Evolutionary conservation across 352 stramenopile genomes (phyloP).

Genomic region (Phytophthora lateralis): DNA sequence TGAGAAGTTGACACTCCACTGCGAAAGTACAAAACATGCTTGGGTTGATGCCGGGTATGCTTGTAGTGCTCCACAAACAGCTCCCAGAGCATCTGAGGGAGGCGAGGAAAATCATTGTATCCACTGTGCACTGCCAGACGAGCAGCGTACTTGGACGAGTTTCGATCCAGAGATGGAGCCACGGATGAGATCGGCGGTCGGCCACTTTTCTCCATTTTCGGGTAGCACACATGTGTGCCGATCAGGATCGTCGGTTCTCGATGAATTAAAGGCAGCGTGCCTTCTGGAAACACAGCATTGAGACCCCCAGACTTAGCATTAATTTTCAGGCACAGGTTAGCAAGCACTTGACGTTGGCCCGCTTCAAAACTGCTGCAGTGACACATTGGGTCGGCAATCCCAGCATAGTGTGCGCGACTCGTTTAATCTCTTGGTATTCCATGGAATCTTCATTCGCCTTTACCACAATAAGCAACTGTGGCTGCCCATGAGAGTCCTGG

Average conservation of each 20-base stretch:
- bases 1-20: conserved; percentile 72
- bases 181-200: conserved; percentile 54
- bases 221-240: conserved; percentile 62
- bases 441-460: neutral
- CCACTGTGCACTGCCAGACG: conserved; percentile 39
- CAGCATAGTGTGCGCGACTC: neutral
- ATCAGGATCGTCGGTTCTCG: conserved; percentile 57
- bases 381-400: conserved; percentile 52
- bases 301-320: conserved; percentile 47
- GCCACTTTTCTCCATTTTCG: conserved; percentile 35
- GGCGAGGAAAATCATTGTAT: conserved; percentile 41
- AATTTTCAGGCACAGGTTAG: conserved; percentile 43
- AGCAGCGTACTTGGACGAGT: conserved; percentile 47
- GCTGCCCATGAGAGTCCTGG: neutral
- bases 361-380: conserved; percentile 33
- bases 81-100: conserved; percentile 50
- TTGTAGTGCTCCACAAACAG: conserved; percentile 71
- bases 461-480: neutral
- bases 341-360: conserved; percentile 40
- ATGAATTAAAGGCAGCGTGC: conserved; percentile 34
- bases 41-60: conserved; percentile 53
- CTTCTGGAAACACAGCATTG: conserved; percentile 38
- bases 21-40: conserved; percentile 73
- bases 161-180: conserved; percentile 61
- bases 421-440: neutral